Base-by-base conservation (phyloP, 805 yeast genomes). In the Starmerella lactis-condensi region DNA sequence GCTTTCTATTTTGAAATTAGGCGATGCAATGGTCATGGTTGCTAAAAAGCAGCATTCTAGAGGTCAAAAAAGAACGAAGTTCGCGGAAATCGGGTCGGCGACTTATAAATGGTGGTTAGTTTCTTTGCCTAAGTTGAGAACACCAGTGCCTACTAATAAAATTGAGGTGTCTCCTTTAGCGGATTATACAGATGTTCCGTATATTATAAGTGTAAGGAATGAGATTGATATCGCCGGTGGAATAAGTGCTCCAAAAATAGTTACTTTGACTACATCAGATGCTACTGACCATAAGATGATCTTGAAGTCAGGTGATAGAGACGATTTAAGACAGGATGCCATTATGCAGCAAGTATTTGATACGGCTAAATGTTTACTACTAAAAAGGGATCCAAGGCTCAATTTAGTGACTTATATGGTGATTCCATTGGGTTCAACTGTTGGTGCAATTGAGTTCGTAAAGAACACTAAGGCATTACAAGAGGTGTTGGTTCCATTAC, bases 291-390 rank as follows among this genome's bases (percentile, higher is more conserved):
- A 67, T 36, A 67, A 60, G 34, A 63, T 75, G 47, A 57, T 89
- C 13, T 55, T 83, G 41, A 89, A 89, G 48, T 79, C 79, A 17
- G 28, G 32, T 11, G 82, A 92, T 5, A 65, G 78, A 7, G 98
- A 89, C 54, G 98, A 89, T 53, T 57, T 89, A 31, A 59, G 96
- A 31, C 98, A 91, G 53, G 99, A 89, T 54, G 77, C 93, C 0
- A 79, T 89, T 34, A 91, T 89, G 98, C 91, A 85, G 50, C 96
- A 89, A 49, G 96, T 85, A 1, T 89, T 91, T 51, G 75, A 65
- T 14, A 78, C 82, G 45, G 93, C 82, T 11, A 82, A 83, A 46
- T 52, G 58, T 2, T 55, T 85, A 35, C 25, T 40, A 1, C 2
- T 29, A 2, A 24, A 18, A n/a, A 21, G 15, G 11, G 21, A 18